Evolutionary conservation across 768 basidiomycete species (phyloP), one percentile per base, ranked within the genome.

Genomic region (Chalciporus sphaerocephalus): DNA sequence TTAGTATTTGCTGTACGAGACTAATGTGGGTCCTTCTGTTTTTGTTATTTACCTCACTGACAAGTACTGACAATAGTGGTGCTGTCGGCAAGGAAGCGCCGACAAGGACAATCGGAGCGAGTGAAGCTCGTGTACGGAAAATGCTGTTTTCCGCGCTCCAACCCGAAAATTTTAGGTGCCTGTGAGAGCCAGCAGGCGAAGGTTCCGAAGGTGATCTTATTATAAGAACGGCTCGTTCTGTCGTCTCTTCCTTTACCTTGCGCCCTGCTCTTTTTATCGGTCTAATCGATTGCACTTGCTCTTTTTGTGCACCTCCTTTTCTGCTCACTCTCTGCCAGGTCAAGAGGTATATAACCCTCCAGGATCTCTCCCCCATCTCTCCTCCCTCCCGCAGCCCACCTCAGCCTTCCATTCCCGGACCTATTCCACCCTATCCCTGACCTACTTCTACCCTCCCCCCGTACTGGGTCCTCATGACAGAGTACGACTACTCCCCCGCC

Each of bases 401-500:
- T 21, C 30, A 28, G 24, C 28, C 28, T 43, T 42, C 35, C 47
- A 41, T 48, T 48, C 42, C 39, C 17, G 35, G 37, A 13, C 20
- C 16, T 42, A 25, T 40, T 37, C 25, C 28, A 34, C 39, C 50
- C 42, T 45, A 44, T 36, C 42, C 30, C 25, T 12, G 22, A 15
- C 20, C 38, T 24, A 36, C 43, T 38, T 44, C 33, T 33, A 33
- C 59, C 45, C 41, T 37, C 45, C 45, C 42, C 23, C 32, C 38
- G 21, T 35, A 36, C 44, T 50, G 22, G 15, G 24, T 16, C 16
- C 42, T 30, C 51, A 80, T 80, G 78, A 79, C 78, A 22, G 78
- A 80, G 60, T 80, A 80, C 73, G 79, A 80, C 65, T 80, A 69
- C 60, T 79, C 78, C 42, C 77, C 76, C 16, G 77, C 74, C 55